Percentiles rank a stretch among this genome's conserved stretches.
phyloP scores from a whole-genome alignment of 2,329 filamentous ascomycete species.

The Fusarium lateritium region DNA sequence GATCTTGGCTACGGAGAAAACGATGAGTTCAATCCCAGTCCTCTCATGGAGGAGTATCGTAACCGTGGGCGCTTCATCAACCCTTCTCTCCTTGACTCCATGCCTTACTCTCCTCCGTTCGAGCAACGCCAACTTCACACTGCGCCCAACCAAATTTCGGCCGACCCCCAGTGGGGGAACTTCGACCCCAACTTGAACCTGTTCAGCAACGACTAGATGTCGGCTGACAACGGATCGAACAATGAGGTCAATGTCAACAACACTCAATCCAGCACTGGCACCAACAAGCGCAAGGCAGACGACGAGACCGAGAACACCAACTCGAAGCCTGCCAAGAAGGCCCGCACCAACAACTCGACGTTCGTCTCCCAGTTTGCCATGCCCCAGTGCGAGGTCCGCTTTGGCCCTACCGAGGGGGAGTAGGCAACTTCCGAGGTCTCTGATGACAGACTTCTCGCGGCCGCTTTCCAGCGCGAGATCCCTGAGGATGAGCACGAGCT shows the following conservation, averaged over 20 bases:
- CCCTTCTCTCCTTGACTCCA: not conserved
- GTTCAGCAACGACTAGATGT: slow-evolving; percentile 7
- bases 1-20: too few relatives aligned
- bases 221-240: not conserved
- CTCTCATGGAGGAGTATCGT: too few relatives aligned
- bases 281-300: slow-evolving; percentile 22
- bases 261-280: not conserved
- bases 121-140: not conserved
- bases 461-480: too few relatives aligned
- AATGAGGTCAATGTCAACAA: not conserved
- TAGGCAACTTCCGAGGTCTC: not conserved
- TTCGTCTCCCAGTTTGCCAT: not conserved
- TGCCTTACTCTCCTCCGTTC: slow-evolving; percentile 8
- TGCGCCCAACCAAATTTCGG: not conserved
- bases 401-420: not conserved
- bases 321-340: slow-evolving; percentile 15
- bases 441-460: too few relatives aligned
- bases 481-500: too few relatives aligned
- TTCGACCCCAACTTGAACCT: not conserved
- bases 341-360: slow-evolving; percentile 1
- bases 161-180: not conserved
- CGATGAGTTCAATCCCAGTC: too few relatives aligned
- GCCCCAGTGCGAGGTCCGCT: slow-evolving; percentile 5
- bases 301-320: not conserved
- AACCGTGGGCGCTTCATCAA: too few relatives aligned